phyloP scores from a whole-genome alignment of 1,284 basidiomycete species.

The Trametes polyzona region DNA sequence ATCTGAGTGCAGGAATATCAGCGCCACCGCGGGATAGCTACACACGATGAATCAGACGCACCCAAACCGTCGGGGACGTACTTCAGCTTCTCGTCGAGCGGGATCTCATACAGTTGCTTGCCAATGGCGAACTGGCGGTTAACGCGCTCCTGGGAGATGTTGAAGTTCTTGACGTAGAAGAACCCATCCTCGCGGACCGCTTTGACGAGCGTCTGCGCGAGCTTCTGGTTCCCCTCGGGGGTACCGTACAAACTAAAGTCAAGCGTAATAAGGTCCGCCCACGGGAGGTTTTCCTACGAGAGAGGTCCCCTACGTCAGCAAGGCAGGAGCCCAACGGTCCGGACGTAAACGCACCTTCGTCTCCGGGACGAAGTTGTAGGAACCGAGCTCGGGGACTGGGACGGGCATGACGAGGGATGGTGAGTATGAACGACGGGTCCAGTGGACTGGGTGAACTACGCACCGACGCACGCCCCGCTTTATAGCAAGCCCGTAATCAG shows the following conservation, averaged over 20 bases:
- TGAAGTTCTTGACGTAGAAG: slow-evolving; percentile 47
- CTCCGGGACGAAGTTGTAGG: slow-evolving; percentile 51
- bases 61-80: slow-evolving; percentile 49
- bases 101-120: slow-evolving; percentile 47
- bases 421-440: not conserved
- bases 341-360: slow-evolving; percentile 43
- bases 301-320: not conserved
- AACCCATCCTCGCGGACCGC: slow-evolving; percentile 49
- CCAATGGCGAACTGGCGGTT: slow-evolving; percentile 42
- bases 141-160: slow-evolving; percentile 41
- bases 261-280: slow-evolving; percentile 55
- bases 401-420: slow-evolving; percentile 37
- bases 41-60: slow-evolving; percentile 18
- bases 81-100: slow-evolving; percentile 56
- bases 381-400: slow-evolving; percentile 43
- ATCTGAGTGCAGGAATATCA: slow-evolving; percentile 32
- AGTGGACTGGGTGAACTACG: not conserved
- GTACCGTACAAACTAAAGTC: slow-evolving; percentile 49
- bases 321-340: not conserved
- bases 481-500: slow-evolving; percentile 1
- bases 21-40: no score
- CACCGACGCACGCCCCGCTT: not conserved
- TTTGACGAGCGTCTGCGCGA: slow-evolving; percentile 43
- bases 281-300: slow-evolving; percentile 47
- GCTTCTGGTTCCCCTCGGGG: slow-evolving; percentile 49